phyloP scores from a whole-genome alignment of 352 stramenopile genomes.

The Phytopythium litorale region DNA sequence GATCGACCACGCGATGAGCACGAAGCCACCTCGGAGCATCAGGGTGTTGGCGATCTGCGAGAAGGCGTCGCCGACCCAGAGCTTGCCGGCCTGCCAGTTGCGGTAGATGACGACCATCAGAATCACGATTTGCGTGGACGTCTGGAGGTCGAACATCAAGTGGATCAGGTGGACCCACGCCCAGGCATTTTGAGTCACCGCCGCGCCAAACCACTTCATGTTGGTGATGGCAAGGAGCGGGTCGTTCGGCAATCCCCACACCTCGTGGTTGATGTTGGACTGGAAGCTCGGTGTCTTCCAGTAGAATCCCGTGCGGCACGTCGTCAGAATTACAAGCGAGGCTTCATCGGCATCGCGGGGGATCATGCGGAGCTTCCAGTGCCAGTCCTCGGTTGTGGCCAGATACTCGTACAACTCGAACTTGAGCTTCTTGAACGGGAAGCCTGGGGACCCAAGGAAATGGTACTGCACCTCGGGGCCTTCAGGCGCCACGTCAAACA shows the following conservation, averaged over 20 bases:
- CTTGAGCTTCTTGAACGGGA: slow-evolving; percentile 10
- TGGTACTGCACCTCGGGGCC: slow-evolving; percentile 23
- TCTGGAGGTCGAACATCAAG: slow-evolving; percentile 31
- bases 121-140: slow-evolving; percentile 26
- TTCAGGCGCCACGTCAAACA: slow-evolving; percentile 24
- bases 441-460: slow-evolving; percentile 13
- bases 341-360: slow-evolving; percentile 6
- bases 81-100: slow-evolving; percentile 24
- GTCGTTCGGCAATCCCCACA: slow-evolving; percentile 19
- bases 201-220: slow-evolving; percentile 21
- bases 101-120: slow-evolving; percentile 27
- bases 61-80: slow-evolving; percentile 43
- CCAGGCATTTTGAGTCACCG: slow-evolving; percentile 36
- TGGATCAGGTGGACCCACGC: slow-evolving; percentile 46
- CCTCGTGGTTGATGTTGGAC: slow-evolving; percentile 35
- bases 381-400: slow-evolving; percentile 14
- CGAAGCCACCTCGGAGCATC: slow-evolving; percentile 23
- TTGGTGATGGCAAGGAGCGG: slow-evolving; percentile 18
- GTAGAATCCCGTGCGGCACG: slow-evolving; percentile 33
- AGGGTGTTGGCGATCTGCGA: slow-evolving; percentile 31
- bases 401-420: slow-evolving; percentile 25
- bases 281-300: slow-evolving; percentile 29
- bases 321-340: slow-evolving; percentile 15
- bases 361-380: slow-evolving; percentile 31
- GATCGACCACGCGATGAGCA: slow-evolving; percentile 36